Evolutionary conservation across 108 stramenopile genomes (phyloP).

Genomic region (Chaetoceros muelleri): DNA sequence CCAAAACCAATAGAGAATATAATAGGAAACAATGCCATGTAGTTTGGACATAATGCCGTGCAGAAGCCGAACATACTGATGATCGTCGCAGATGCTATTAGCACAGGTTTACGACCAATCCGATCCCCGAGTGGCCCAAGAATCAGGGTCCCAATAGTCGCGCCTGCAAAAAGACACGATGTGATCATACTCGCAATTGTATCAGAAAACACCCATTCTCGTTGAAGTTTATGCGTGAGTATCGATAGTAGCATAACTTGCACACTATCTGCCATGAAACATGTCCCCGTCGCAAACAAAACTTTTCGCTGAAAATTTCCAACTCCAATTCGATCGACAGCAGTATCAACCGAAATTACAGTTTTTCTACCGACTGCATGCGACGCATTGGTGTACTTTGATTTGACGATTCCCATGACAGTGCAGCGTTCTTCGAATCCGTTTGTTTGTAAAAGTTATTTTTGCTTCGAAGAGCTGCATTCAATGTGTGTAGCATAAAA

Average conservation of each 20-base stretch:
- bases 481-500: no score
- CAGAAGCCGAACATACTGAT: conserved; percentile 55
- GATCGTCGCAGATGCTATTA: conserved; percentile 41
- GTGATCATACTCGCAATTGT: conserved; percentile 53
- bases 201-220: conserved; percentile 49
- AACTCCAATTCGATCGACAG: conserved; percentile 59
- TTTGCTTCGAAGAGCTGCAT: neutral
- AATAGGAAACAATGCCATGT: conserved; percentile 24
- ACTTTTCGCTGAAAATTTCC: conserved; percentile 55
- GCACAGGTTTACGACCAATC: conserved; percentile 61
- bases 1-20: conserved; percentile 71
- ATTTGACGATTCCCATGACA: no score
- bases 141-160: conserved; percentile 54
- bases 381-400: no score
- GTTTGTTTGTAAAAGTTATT: no score
- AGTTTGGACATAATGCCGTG: conserved; percentile 39
- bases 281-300: conserved; percentile 59
- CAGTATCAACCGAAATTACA: conserved; percentile 51
- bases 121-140: conserved; percentile 71
- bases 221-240: conserved; percentile 45
- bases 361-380: no score
- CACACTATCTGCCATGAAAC: conserved; percentile 79
- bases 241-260: conserved; percentile 69
- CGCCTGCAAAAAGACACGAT: conserved; percentile 59
- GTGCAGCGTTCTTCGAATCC: no score